Evolutionary conservation across 148 eudicot species (phyloP), one percentile per base, ranked within the genome.

Genomic region (Rheum nobile): DNA sequence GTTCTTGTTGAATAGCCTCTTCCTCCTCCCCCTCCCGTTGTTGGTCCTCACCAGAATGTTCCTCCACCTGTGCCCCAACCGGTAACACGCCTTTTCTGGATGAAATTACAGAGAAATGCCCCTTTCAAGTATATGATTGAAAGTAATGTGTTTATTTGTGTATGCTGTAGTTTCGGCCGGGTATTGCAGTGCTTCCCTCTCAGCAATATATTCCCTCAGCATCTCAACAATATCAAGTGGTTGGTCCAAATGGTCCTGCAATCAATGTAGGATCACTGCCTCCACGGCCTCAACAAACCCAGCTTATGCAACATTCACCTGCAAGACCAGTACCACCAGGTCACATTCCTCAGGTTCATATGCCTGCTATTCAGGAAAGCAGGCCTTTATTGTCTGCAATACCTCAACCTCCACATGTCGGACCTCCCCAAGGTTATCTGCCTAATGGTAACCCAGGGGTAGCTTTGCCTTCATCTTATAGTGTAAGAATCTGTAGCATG

Each of bases 41-140:
- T 83, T 82, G 84, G 80, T 38, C 89, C 92, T 78, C 82, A 85
- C 42, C 96, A 80, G 78, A 85, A 75, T 78, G 79, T 83, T 87
- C 86, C 82, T 79, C 93, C 91, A 3, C 82, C 90, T 10, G 82
- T 90, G 87, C 77, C 91, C n/a, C 78, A 84, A 72, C 97, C 88
- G 85, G 98, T 95, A 79, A 77, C 78, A 76, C 38, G 8, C 17
- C 67, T n/a, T n/a, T n/a, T 35, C 31, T 50, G 3, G 52, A 41
- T 71, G 50, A 39, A 70, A 21, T 39, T 37, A 38, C 50, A 19
- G 32, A 35, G 31, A 32, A 55, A 17, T 26, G 46, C 21, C 37
- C 39, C 19, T 75, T 35, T 39, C 47, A 74, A 74, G 24, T 65
- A 11, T 68, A 32, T 34, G 41, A 14, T 19, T 71, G 50, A 22